A percentile compares a stretch with the other conserved stretches of the same genome.
phyloP scores from a whole-genome alignment of 768 basidiomycete species.

The Boletus edulis region DNA sequence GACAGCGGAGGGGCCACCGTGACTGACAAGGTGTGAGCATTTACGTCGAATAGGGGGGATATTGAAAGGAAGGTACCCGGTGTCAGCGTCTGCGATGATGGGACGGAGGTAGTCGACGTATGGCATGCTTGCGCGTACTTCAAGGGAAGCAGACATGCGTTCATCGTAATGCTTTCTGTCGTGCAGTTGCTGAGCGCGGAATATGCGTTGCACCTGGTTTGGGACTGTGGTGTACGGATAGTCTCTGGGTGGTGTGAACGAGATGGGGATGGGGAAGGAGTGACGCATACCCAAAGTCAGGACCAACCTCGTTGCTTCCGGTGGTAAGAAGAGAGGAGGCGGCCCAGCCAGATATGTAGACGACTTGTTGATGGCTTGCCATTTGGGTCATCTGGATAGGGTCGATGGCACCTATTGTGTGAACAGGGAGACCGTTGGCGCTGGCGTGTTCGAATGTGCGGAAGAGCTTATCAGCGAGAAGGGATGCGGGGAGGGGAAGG shows the following conservation, averaged over 20 bases:
- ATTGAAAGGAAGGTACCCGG: slow-evolving; percentile 56
- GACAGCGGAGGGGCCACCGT: slow-evolving; percentile 89
- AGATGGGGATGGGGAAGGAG: not conserved
- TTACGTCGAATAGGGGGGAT: not conserved
- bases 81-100: slow-evolving; percentile 93
- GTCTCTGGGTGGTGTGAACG: slow-evolving; percentile 49
- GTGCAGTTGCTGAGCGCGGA: slow-evolving; percentile 89
- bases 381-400: slow-evolving; percentile 95
- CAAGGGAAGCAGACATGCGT: slow-evolving; percentile 61
- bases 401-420: slow-evolving; percentile 93
- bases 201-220: slow-evolving; percentile 89
- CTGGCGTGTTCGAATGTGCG: slow-evolving; percentile 60
- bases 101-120: slow-evolving; percentile 88
- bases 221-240: slow-evolving; percentile 97
- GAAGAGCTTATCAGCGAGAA: slow-evolving; percentile 88
- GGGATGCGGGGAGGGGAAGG: slow-evolving; percentile 67
- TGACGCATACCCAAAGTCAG: slow-evolving; percentile 70
- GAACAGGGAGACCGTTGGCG: slow-evolving; percentile 65
- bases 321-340: slow-evolving; percentile 84
- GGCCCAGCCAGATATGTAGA: slow-evolving; percentile 95
- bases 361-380: slow-evolving; percentile 80
- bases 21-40: slow-evolving; percentile 43
- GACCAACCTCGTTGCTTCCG: slow-evolving; percentile 88
- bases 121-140: slow-evolving; percentile 65
- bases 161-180: slow-evolving; percentile 94